A percentile compares a stretch with the other conserved stretches of the same genome.
phyloP scores from a whole-genome alignment of 306 rosid genomes.

The Ceratonia siliqua region DNA sequence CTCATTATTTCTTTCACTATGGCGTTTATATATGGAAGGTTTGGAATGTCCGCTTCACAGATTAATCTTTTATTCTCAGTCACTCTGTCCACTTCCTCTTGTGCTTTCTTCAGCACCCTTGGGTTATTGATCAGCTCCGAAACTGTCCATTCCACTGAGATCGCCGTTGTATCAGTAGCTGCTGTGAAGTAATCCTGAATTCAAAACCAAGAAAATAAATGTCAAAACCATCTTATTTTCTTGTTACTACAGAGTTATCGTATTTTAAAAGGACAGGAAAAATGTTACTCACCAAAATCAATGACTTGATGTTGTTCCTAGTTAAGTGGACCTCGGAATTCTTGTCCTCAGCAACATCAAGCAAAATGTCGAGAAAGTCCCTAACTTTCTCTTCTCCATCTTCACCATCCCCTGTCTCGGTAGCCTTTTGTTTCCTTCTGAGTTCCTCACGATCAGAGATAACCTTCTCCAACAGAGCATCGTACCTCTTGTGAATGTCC shows the following conservation, averaged over 20 bases:
- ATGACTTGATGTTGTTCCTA: slow-evolving; percentile 45
- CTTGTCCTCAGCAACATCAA: slow-evolving; percentile 37
- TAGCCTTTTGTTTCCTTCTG: slow-evolving; percentile 11
- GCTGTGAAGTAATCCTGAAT: slow-evolving; percentile 50
- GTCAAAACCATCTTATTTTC: not conserved
- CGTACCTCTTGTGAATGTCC: slow-evolving; percentile 41
- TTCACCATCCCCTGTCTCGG: not conserved
- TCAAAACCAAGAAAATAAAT: not conserved
- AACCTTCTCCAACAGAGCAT: slow-evolving; percentile 45
- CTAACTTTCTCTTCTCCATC: slow-evolving; percentile 30
- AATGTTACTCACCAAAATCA: slow-evolving; percentile 43
- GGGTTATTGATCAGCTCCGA: slow-evolving; percentile 61
- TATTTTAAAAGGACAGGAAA: too few relatives aligned
- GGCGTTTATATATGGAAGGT: slow-evolving; percentile 54
- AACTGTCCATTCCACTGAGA: slow-evolving; percentile 47
- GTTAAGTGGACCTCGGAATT: slow-evolving; percentile 34
- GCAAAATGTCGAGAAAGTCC: slow-evolving; percentile 53
- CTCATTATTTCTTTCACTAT: slow-evolving; percentile 50
- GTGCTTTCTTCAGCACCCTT: slow-evolving; percentile 37
- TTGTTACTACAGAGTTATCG: too few relatives aligned
- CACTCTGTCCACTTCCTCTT: slow-evolving; percentile 48
- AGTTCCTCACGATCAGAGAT: slow-evolving; percentile 44
- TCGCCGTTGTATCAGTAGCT: slow-evolving; percentile 47
- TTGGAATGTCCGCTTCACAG: slow-evolving; percentile 44
- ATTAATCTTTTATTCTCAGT: slow-evolving; percentile 34